Evolutionary conservation across 2,329 filamentous ascomycete species (phyloP).

Genomic region (Fusarium algeriense): DNA sequence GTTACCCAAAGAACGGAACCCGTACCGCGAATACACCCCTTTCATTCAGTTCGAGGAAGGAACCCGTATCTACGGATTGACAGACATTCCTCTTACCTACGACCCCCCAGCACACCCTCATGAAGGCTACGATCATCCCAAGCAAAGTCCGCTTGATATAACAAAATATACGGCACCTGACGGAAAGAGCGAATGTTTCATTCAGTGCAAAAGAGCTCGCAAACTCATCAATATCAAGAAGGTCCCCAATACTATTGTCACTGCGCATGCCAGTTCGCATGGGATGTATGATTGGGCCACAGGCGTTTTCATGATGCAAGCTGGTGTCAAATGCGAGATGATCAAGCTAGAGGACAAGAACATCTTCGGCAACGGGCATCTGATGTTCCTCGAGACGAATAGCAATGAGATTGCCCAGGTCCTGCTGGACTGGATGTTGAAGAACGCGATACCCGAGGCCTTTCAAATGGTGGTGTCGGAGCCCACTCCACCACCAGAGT

Average conservation of each 20-base stretch:
- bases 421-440: slow-evolving; percentile 54
- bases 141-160: slow-evolving; percentile 35
- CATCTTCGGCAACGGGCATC: slow-evolving; percentile 67
- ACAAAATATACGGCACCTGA: slow-evolving; percentile 18
- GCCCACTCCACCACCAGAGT: slow-evolving; percentile 5
- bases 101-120: slow-evolving; percentile 51
- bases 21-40: slow-evolving; percentile 34
- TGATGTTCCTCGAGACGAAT: slow-evolving; percentile 67
- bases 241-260: slow-evolving; percentile 63
- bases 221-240: slow-evolving; percentile 61
- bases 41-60: slow-evolving; percentile 45
- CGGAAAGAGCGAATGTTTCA: slow-evolving; percentile 31
- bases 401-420: slow-evolving; percentile 57
- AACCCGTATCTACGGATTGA: slow-evolving; percentile 55
- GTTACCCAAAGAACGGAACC: slow-evolving; percentile 3
- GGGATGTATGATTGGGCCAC: slow-evolving; percentile 67
- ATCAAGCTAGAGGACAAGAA: slow-evolving; percentile 58
- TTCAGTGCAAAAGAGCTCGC: slow-evolving; percentile 46
- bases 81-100: slow-evolving; percentile 58
- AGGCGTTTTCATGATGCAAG: slow-evolving; percentile 64
- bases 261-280: slow-evolving; percentile 66
- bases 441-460: slow-evolving; percentile 1
- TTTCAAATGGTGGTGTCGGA: not conserved
- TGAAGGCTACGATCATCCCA: slow-evolving; percentile 11
- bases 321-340: slow-evolving; percentile 60